These are phyloP conservation scores for Penicillium coprophilum DNA, from an alignment of 495 filamentous ascomycete genomes.

Conservation along the genomic window DNA sequence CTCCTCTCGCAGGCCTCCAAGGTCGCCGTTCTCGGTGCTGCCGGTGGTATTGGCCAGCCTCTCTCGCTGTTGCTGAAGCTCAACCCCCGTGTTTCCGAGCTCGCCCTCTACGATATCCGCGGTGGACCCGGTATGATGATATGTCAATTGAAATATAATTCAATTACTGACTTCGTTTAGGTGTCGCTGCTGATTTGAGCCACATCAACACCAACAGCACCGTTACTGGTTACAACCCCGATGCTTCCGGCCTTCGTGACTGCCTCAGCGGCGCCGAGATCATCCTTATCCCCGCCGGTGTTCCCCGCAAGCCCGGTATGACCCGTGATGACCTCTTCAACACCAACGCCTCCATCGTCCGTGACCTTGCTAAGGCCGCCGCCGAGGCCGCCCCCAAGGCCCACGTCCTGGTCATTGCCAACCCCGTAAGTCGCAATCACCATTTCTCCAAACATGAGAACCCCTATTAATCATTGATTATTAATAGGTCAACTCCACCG, in stretches of 20 bases:
- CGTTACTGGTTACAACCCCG: slow-evolving; percentile 85
- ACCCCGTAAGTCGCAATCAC: slow-evolving; percentile 62
- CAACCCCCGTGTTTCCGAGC: slow-evolving; percentile 88
- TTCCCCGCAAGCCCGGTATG: slow-evolving; percentile 99
- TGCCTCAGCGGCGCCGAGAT: slow-evolving; percentile 85
- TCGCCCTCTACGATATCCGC: slow-evolving; percentile 96
- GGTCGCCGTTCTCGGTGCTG: slow-evolving; percentile 93
- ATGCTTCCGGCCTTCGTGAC: slow-evolving; percentile 67
- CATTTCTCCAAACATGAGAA: not conserved
- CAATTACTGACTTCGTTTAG: slow-evolving; percentile 41
- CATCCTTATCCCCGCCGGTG: slow-evolving; percentile 96
- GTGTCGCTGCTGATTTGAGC: slow-evolving; percentile 95
- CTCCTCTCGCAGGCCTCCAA: slow-evolving; percentile 73
- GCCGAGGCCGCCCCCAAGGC: slow-evolving; percentile 87
- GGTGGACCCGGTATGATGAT: slow-evolving; percentile 73
- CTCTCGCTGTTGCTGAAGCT: slow-evolving; percentile 96
- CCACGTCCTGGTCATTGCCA: slow-evolving; percentile 95
- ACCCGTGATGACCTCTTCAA: slow-evolving; percentile 99
- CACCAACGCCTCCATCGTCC: slow-evolving; percentile 99
- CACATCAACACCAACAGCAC: slow-evolving; percentile 99
- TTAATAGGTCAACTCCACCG: slow-evolving; percentile 84
- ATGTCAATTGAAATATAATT: not conserved
- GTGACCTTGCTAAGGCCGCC: slow-evolving; percentile 93
- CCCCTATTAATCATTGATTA: slow-evolving; percentile 12
- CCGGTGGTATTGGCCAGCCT: slow-evolving; percentile 97